Evolutionary conservation across 2,329 filamentous ascomycete genomes (phyloP).

Genomic region (Metarhizium humberi): DNA sequence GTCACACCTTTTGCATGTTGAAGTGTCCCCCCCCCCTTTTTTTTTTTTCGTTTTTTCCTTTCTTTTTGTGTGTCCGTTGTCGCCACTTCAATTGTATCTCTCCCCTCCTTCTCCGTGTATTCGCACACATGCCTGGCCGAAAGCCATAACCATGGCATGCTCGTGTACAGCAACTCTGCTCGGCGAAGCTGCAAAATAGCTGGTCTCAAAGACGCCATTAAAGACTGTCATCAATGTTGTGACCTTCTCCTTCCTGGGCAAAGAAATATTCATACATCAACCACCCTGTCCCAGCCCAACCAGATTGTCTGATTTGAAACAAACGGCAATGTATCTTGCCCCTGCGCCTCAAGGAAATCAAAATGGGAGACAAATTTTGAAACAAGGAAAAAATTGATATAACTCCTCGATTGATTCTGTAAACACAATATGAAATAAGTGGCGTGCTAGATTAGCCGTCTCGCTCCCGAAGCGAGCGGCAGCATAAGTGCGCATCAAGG

Average conservation of each 20-base stretch:
- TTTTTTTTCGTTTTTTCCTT: slow-evolving; percentile 1
- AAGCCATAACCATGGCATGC: background rate
- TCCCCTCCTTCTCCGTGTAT: background rate
- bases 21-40: background rate
- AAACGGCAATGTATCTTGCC: background rate
- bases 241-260: background rate
- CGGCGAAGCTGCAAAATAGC: background rate
- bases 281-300: background rate
- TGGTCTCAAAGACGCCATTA: background rate
- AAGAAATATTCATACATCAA: slow-evolving; percentile 4
- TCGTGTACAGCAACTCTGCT: background rate
- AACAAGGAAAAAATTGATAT: slow-evolving; percentile 8
- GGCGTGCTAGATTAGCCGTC: background rate
- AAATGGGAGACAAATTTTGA: slow-evolving; percentile 8
- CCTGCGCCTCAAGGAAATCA: slow-evolving; percentile 3
- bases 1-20: background rate
- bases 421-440: background rate
- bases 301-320: background rate
- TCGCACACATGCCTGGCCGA: background rate
- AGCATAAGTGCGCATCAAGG: background rate
- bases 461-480: background rate
- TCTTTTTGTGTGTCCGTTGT: background rate
- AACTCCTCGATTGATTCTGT: background rate
- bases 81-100: background rate
- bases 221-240: background rate